Evolutionary conservation across 345 rosid species (phyloP).

Genomic region (Pistacia atlantica): DNA sequence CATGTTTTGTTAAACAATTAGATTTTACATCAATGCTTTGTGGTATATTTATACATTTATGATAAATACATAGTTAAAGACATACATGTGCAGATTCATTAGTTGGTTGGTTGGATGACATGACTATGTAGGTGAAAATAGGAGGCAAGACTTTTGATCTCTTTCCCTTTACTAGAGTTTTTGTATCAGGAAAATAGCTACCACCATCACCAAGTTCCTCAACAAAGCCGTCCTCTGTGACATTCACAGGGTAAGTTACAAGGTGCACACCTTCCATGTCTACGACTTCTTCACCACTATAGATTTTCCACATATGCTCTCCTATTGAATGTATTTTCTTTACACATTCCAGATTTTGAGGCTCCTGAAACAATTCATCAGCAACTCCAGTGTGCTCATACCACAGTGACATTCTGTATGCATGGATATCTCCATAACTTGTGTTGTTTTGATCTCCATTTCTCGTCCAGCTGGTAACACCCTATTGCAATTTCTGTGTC

Average conservation of each 20-base stretch:
- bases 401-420: constrained; percentile 73
- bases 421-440: constrained; percentile 34
- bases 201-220: constrained; percentile 45
- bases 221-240: constrained; percentile 55
- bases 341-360: constrained; percentile 67
- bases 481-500: constrained; percentile 93
- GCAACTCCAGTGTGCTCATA: constrained; percentile 66
- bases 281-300: constrained; percentile 56
- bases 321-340: constrained; percentile 48
- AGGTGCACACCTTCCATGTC: constrained; percentile 85
- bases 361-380: constrained; percentile 41
- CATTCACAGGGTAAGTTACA: constrained; percentile 60
- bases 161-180: constrained; percentile 65
- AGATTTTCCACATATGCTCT: constrained; percentile 74
- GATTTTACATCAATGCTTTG: no score
- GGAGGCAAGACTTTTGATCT: constrained; percentile 72
- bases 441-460: constrained; percentile 13
- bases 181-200: constrained; percentile 79
- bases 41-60: no score
- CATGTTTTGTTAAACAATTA: no score
- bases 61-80: no score
- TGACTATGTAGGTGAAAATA: constrained; percentile 55
- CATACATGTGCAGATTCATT: background rate
- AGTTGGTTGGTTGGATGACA: no score
- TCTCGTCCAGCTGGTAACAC: constrained; percentile 53